Percentiles rank a stretch among this genome's conserved stretches.
Conservation (phyloP, 2,329 filamentous ascomycete species). For the Alternaria infectoria region DNA sequence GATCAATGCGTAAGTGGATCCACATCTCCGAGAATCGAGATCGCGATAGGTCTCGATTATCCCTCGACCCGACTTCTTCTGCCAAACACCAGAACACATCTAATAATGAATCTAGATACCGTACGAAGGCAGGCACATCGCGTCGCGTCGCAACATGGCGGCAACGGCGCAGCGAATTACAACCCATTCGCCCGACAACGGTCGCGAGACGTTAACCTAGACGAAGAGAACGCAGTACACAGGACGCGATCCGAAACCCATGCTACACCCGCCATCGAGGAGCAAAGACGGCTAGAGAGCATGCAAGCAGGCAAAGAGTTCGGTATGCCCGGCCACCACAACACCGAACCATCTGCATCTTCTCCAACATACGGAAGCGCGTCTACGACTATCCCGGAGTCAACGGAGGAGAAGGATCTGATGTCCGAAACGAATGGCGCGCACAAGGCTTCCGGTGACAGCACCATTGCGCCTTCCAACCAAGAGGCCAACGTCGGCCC, state of each 20-base stretch:
- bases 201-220: constrained; percentile 31
- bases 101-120: constrained; percentile 34
- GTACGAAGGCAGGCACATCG: constrained; percentile 47
- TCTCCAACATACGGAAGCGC: constrained; percentile 27
- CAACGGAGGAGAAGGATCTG: constrained; percentile 14
- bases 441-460: constrained; percentile 30
- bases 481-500: constrained; percentile 17
- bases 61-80: background rate
- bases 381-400: constrained; percentile 11
- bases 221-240: constrained; percentile 37
- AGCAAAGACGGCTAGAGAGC: constrained; percentile 33
- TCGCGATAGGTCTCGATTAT: background rate
- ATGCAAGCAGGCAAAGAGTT: constrained; percentile 39
- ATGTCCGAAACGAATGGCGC: constrained; percentile 13
- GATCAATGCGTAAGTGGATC: constrained; percentile 35
- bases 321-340: constrained; percentile 33
- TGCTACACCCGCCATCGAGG: constrained; percentile 29
- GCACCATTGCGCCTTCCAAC: constrained; percentile 25
- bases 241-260: constrained; percentile 34
- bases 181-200: constrained; percentile 44
- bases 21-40: constrained; percentile 12
- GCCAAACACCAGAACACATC: constrained; percentile 14
- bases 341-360: constrained; percentile 32
- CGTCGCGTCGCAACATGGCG: constrained; percentile 36
- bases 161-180: constrained; percentile 36